Percentiles rank a stretch among this genome's conserved stretches.
Conservation (phyloP, 2,329 filamentous ascomycete genomes). For the Hirsutella minnesotensis region DNA sequence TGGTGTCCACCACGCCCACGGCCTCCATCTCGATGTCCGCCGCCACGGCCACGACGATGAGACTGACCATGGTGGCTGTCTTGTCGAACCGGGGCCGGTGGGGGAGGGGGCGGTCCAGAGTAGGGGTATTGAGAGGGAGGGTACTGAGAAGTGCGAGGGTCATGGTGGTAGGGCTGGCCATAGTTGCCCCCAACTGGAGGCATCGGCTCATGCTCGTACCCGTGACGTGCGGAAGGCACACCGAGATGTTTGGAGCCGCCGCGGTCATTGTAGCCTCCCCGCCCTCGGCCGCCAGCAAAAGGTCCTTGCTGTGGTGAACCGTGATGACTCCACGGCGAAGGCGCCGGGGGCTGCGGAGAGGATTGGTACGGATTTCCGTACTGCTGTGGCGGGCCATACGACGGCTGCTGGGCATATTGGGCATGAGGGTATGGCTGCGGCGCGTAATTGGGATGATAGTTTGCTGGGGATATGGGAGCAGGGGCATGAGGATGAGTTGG, state of each 20-base stretch:
- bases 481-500: conserved; percentile 33
- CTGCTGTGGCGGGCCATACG: conserved; percentile 28
- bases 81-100: conserved; percentile 20
- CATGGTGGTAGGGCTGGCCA: conserved; percentile 26
- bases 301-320: conserved; percentile 18
- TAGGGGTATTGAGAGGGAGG: conserved; percentile 23
- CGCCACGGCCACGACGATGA: conserved; percentile 22
- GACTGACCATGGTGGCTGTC: conserved; percentile 16
- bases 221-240: conserved; percentile 20
- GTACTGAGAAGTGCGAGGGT: conserved; percentile 26
- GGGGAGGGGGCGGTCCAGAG: conserved; percentile 24
- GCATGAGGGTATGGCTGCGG: conserved; percentile 37
- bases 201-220: conserved; percentile 20
- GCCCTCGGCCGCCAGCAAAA: conserved; percentile 26
- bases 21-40: conserved; percentile 21
- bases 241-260: conserved; percentile 22
- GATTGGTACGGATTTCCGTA: conserved; percentile 24
- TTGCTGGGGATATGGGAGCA: conserved; percentile 36
- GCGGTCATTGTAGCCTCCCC: conserved; percentile 34
- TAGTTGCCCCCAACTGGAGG: conserved; percentile 23
- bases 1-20: conserved; percentile 28
- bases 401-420: conserved; percentile 31
- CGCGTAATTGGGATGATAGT: conserved; percentile 48
- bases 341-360: conserved; percentile 13
- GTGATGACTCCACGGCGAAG: conserved; percentile 12